These are phyloP conservation scores for Talaromyces funiculosus DNA, from an alignment of 2,329 filamentous ascomycete species.

Conservation along the genomic window DNA sequence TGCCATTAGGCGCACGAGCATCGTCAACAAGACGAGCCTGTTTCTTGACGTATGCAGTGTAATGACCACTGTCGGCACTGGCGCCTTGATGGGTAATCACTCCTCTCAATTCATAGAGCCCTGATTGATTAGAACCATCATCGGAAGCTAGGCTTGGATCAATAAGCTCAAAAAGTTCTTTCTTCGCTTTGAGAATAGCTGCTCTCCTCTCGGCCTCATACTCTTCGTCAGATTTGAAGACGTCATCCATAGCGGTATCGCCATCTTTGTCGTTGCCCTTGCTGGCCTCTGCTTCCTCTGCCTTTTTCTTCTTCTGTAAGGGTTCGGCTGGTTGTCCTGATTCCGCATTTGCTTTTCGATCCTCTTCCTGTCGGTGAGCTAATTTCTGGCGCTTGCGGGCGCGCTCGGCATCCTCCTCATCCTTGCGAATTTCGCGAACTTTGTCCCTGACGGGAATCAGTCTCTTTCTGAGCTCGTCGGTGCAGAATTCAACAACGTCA, in stretches of 20 bases:
- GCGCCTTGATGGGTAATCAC: slow-evolving; percentile 96
- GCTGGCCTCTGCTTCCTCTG: slow-evolving; percentile 47
- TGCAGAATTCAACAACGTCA: slow-evolving; percentile 91
- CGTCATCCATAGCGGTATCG: slow-evolving; percentile 66
- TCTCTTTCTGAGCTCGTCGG: slow-evolving; percentile 75
- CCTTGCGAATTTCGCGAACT: slow-evolving; percentile 89
- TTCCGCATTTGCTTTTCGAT: slow-evolving; percentile 39
- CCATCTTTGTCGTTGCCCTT: slow-evolving; percentile 54
- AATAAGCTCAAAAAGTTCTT: slow-evolving; percentile 76
- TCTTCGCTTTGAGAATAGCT: slow-evolving; percentile 72
- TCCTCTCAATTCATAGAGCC: slow-evolving; percentile 87
- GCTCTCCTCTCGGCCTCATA: slow-evolving; percentile 79
- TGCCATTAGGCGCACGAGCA: slow-evolving; percentile 60
- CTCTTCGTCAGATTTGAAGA: slow-evolving; percentile 89
- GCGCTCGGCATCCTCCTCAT: slow-evolving; percentile 87
- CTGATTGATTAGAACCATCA: slow-evolving; percentile 82
- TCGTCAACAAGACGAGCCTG: slow-evolving; percentile 58
- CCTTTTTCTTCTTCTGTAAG: slow-evolving; percentile 46
- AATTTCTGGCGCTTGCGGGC: slow-evolving; percentile 87
- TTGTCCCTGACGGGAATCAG: slow-evolving; percentile 92
- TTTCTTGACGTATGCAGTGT: slow-evolving; percentile 98
- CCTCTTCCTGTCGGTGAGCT: slow-evolving; percentile 52
- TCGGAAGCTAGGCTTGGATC: slow-evolving; percentile 69
- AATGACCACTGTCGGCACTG: slow-evolving; percentile 94
- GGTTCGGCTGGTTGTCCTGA: slow-evolving; percentile 31